phyloP scores from a whole-genome alignment of 495 filamentous ascomycete species.

The Penicillium pancosmium region DNA sequence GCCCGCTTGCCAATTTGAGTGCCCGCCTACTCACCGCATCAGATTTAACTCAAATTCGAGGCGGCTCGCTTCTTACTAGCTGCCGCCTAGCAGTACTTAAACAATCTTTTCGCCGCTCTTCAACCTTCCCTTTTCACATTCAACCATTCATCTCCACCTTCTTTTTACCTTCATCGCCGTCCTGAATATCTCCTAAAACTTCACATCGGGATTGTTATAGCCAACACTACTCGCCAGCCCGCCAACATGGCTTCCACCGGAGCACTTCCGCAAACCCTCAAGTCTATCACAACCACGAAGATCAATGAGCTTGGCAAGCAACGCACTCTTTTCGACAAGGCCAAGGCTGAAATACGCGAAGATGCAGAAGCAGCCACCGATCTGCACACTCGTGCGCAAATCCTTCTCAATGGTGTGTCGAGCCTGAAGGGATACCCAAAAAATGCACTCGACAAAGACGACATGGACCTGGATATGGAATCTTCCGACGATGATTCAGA shows the following conservation, averaged over 20 bases:
- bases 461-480: conserved; percentile 33
- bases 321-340: conserved; percentile 52
- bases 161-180: neutral
- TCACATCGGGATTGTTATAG: neutral
- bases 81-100: neutral
- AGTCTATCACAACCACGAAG: conserved; percentile 67
- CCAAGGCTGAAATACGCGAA: conserved; percentile 35
- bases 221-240: neutral
- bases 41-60: neutral
- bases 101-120: neutral
- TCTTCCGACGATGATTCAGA: conserved; percentile 14
- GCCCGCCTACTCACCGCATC: neutral
- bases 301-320: conserved; percentile 64
- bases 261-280: conserved; percentile 61
- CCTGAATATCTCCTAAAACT: too few relatives aligned
- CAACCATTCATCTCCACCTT: neutral
- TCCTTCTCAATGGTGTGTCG: conserved; percentile 44
- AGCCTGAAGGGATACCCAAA: conserved; percentile 39
- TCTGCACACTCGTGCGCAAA: conserved; percentile 32
- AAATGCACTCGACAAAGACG: conserved; percentile 41
- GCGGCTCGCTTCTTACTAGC: neutral
- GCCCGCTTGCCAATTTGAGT: neutral
- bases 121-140: neutral
- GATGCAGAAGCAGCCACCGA: conserved; percentile 29
- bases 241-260: conserved; percentile 32